Conservation (phyloP, 139 green algal genomes). For the Chlorella sp. region DNA sequence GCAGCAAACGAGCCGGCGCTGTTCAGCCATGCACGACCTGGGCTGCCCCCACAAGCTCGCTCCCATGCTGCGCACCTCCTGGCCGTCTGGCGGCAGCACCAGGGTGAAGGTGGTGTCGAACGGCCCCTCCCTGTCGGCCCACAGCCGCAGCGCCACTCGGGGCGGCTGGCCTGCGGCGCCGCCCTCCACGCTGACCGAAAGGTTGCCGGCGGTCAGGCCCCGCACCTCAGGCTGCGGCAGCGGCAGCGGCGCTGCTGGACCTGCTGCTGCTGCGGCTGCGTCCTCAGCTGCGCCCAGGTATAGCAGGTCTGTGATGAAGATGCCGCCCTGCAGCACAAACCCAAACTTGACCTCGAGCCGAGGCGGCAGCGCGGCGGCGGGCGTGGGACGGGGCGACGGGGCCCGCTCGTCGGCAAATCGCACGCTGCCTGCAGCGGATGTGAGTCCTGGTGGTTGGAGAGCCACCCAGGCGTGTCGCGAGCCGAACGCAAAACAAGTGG, state of each 20-base stretch:
- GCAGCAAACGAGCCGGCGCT: no score
- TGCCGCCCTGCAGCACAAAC: constrained; percentile 4
- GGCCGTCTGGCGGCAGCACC: not conserved
- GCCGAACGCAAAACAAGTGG: not conserved
- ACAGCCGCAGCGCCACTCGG: constrained; percentile 16
- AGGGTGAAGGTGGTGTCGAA: constrained; percentile 2
- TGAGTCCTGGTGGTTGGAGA: no score
- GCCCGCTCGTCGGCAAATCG: constrained; percentile 13
- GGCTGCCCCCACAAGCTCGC: no score
- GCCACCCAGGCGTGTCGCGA: no score
- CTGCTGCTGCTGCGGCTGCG: not conserved
- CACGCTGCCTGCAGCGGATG: constrained; percentile 24
- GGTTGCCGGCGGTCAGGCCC: not conserved
- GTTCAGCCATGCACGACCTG: no score
- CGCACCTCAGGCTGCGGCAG: not conserved
- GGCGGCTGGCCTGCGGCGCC: not conserved
- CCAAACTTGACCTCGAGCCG: not conserved
- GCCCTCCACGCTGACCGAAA: not conserved
- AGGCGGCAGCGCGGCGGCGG: not conserved
- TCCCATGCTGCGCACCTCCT: not conserved
- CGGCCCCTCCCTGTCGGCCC: constrained; percentile 24
- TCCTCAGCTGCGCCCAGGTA: not conserved
- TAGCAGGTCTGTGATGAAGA: constrained; percentile 13
- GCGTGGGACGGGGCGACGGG: not conserved
- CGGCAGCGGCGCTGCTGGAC: no score